phyloP scores from a whole-genome alignment of 73 alveolate species.

The Tetrahymena thermophila region DNA sequence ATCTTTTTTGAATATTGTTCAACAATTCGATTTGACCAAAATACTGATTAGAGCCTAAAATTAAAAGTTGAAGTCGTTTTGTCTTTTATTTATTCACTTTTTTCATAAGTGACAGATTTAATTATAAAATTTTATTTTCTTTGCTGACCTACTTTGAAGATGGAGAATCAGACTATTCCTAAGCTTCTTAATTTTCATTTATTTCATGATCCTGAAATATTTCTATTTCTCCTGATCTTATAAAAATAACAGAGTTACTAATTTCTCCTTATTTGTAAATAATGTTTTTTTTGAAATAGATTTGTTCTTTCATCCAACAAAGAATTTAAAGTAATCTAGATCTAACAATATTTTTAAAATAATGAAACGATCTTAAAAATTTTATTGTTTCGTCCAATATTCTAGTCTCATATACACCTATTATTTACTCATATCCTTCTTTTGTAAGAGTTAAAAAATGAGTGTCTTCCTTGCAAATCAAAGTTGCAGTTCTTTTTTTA shows the following conservation, averaged over 20 bases:
- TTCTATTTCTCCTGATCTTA: neutral
- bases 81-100: neutral
- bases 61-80: neutral
- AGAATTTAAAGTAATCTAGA: neutral
- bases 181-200: neutral
- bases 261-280: neutral
- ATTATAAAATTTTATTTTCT: neutral
- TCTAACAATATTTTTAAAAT: neutral
- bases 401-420: neutral
- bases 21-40: neutral
- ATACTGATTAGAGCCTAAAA: neutral
- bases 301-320: neutral
- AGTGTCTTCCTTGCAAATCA: slow-evolving; percentile 68
- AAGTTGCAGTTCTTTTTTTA: slow-evolving; percentile 82
- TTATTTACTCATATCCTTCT: slow-evolving; percentile 57
- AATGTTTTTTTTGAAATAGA: neutral
- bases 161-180: neutral
- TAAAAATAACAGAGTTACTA: neutral
- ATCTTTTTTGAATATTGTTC: neutral
- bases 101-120: neutral
- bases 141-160: neutral
- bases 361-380: neutral
- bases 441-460: slow-evolving; percentile 71
- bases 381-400: neutral
- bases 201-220: neutral